Percentiles rank a stretch among this genome's conserved stretches.
Evolutionary conservation across 495 filamentous ascomycete genomes (phyloP).

Genomic region (Hypoxylon perforatum): DNA sequence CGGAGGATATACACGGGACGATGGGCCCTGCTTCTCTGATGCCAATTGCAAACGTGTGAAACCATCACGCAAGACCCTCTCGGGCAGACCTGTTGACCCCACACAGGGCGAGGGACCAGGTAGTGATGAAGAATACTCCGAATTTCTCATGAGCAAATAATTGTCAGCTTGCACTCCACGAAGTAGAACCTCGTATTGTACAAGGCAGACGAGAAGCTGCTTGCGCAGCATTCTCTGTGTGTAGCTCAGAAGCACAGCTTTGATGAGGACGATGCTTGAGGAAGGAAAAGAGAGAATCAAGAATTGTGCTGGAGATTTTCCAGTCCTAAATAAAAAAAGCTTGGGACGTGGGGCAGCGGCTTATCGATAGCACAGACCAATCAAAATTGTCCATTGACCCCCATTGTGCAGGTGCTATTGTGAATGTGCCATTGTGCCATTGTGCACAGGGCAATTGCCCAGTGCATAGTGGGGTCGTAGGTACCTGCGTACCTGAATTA

Average conservation of each 20-base stretch:
- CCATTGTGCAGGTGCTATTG: too few species aligned
- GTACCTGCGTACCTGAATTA: background rate
- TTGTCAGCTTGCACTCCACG: conserved; percentile 46
- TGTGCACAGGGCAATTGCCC: too few species aligned
- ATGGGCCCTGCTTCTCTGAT: conserved; percentile 94
- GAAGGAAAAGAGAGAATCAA: conserved; percentile 51
- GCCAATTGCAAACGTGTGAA: conserved; percentile 87
- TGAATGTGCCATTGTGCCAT: background rate
- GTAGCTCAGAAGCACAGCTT: conserved; percentile 99
- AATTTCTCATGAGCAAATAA: conserved; percentile 98
- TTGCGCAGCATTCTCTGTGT: conserved; percentile 72
- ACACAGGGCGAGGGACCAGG: conserved; percentile 49
- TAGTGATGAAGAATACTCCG: conserved; percentile 94
- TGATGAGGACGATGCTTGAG: conserved; percentile 91
- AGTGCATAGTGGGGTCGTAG: background rate
- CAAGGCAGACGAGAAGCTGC: conserved; percentile 50
- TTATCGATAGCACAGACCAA: conserved; percentile 42
- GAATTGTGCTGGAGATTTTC: conserved; percentile 33
- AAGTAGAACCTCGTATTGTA: conserved; percentile 42
- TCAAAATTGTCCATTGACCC: too few species aligned
- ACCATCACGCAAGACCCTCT: conserved; percentile 88
- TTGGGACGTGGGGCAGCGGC: conserved; percentile 23
- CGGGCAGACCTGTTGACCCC: conserved; percentile 74
- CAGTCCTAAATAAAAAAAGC: conserved; percentile 41
- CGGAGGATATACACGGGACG: conserved; percentile 53